Percentiles rank a stretch among this genome's conserved stretches.
Conservation (phyloP, 1,139 yeast species). For the Kodamaea arcana region DNA sequence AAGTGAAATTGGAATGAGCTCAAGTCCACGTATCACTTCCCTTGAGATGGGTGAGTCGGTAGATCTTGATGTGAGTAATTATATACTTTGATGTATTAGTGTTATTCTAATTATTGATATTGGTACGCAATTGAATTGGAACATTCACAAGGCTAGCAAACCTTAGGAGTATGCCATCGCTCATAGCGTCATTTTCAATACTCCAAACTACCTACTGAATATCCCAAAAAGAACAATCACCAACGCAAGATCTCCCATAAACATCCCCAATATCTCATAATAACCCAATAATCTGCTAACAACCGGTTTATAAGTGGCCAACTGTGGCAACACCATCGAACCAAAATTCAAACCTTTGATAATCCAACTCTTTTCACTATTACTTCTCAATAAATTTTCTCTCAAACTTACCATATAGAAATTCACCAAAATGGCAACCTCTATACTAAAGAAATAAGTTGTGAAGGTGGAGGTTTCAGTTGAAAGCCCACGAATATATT, state of each 20-base stretch:
- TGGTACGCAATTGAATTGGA: too few relatives aligned
- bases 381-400: conserved; percentile 21
- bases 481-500: conserved; percentile 23
- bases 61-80: too few relatives aligned
- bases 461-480: conserved; percentile 21
- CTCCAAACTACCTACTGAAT: too few relatives aligned
- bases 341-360: conserved; percentile 31
- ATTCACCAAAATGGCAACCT: conserved; percentile 31
- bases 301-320: conserved; percentile 27
- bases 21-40: too few relatives aligned
- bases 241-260: conserved; percentile 36
- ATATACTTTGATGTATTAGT: too few relatives aligned
- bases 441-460: conserved; percentile 29
- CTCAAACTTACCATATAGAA: conserved; percentile 30
- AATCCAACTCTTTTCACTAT: conserved; percentile 25
- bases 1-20: too few relatives aligned
- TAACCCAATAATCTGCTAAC: conserved; percentile 30
- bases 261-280: conserved; percentile 35
- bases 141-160: too few relatives aligned
- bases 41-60: too few relatives aligned
- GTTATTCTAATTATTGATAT: too few relatives aligned
- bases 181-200: too few relatives aligned
- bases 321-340: conserved; percentile 35
- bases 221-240: conserved; percentile 40
- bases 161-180: too few relatives aligned